These are phyloP conservation scores for Leccinum subgranulosum DNA, from an alignment of 768 basidiomycete genomes.

Conservation along the genomic window DNA sequence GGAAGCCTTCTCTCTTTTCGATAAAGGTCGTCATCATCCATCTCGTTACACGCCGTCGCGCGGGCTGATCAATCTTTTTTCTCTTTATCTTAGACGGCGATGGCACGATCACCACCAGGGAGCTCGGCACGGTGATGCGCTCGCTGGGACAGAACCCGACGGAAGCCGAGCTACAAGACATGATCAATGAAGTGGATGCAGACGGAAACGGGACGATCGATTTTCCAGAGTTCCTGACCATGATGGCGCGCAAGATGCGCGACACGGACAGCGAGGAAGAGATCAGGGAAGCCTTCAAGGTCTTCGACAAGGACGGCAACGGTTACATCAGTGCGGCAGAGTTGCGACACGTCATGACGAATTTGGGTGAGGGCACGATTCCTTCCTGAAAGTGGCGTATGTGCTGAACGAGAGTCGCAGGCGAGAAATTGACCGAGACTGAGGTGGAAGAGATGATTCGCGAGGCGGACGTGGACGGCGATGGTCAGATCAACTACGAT, in stretches of 20 bases:
- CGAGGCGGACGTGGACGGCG: conserved; percentile 92
- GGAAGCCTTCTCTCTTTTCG: conserved; percentile 97
- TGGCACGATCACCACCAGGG: conserved; percentile 87
- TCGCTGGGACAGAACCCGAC: conserved; percentile 92
- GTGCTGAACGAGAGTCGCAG: conserved; percentile 33
- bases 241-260: conserved; percentile 88
- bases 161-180: conserved; percentile 87
- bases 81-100: conserved; percentile 62
- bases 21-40: conserved; percentile 61
- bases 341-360: conserved; percentile 89
- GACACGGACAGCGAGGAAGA: conserved; percentile 93
- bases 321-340: conserved; percentile 87
- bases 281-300: conserved; percentile 95
- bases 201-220: conserved; percentile 89
- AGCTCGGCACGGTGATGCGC: conserved; percentile 93
- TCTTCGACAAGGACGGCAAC: conserved; percentile 95
- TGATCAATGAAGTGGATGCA: conserved; percentile 94
- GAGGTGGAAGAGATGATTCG: conserved; percentile 98
- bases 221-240: conserved; percentile 77
- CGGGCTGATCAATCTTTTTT: not conserved
- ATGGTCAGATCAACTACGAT: conserved; percentile 90
- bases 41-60: no score
- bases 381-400: not conserved
- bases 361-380: conserved; percentile 55
- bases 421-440: conserved; percentile 81